A percentile compares a stretch with the other conserved stretches of the same genome.
Conservation (phyloP, 2,329 filamentous ascomycete species). For the Amesomyces nigricolor region DNA sequence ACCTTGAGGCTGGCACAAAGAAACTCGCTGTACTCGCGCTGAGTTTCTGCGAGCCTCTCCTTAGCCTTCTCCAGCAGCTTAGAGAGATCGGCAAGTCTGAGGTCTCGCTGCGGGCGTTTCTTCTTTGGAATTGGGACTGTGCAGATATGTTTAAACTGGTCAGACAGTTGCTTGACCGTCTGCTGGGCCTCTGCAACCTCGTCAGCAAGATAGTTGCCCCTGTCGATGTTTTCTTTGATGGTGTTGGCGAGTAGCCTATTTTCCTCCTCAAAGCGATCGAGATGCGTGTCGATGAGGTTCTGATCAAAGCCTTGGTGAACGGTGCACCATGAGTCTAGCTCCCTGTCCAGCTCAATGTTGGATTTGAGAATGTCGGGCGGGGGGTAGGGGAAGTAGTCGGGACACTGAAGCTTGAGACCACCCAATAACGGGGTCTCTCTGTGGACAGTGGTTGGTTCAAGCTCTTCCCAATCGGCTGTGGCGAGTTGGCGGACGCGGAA, state of each 20-base stretch:
- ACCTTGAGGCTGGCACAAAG: not conserved
- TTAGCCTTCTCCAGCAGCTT: not conserved
- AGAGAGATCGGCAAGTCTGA: not conserved
- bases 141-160: no score
- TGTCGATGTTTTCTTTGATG: conserved; percentile 2
- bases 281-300: not conserved
- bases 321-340: not conserved
- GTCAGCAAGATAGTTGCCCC: not conserved
- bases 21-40: not conserved
- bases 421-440: not conserved
- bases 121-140: no score
- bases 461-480: no score
- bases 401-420: not conserved
- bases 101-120: not conserved
- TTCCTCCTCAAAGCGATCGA: conserved; percentile 1
- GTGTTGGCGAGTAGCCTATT: not conserved
- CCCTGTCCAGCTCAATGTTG: conserved; percentile 10
- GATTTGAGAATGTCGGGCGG: conserved; percentile 6
- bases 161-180: no score
- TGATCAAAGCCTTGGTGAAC: not conserved
- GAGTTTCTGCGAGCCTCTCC: not conserved
- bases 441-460: no score
- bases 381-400: conserved; percentile 1
- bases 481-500: no score
- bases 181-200: not conserved